Conservation (phyloP, 352 stramenopile species). For the Pythium aquatile region DNA sequence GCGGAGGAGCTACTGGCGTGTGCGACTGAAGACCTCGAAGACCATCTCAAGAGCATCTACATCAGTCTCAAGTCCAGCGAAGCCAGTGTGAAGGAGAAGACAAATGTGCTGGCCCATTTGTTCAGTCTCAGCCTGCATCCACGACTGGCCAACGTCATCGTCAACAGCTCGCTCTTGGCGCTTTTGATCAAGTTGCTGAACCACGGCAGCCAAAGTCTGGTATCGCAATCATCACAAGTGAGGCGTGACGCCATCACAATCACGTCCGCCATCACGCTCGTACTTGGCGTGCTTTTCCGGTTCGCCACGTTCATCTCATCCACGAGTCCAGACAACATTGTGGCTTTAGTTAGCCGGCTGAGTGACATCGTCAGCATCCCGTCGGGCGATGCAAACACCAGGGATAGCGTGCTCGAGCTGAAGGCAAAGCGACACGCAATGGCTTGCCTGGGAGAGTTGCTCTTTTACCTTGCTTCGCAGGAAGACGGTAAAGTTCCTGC, state of each 20-base stretch:
- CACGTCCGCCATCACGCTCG: constrained; percentile 46
- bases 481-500: constrained; percentile 40
- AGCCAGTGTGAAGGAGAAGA: constrained; percentile 27
- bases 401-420: not conserved
- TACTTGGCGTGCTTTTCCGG: constrained; percentile 66
- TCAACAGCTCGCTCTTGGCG: constrained; percentile 76
- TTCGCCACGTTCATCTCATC: constrained; percentile 70
- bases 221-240: not conserved
- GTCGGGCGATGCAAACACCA: not conserved
- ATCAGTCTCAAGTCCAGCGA: constrained; percentile 53
- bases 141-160: constrained; percentile 74
- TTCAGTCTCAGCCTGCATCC: constrained; percentile 49
- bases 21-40: constrained; percentile 52
- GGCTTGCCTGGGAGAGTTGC: constrained; percentile 63
- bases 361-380: constrained; percentile 12
- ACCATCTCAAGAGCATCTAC: constrained; percentile 77
- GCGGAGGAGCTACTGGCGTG: constrained; percentile 44
- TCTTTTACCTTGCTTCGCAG: constrained; percentile 75
- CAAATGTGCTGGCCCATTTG: constrained; percentile 58
- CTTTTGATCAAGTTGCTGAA: constrained; percentile 57
- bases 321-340: constrained; percentile 56
- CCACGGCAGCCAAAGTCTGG: constrained; percentile 6
- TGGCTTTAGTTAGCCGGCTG: constrained; percentile 33
- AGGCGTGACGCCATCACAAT: not conserved
- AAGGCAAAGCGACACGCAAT: constrained; percentile 24